phyloP scores from a whole-genome alignment of 2,329 filamentous ascomycete genomes.

The Cercospora sp. region DNA sequence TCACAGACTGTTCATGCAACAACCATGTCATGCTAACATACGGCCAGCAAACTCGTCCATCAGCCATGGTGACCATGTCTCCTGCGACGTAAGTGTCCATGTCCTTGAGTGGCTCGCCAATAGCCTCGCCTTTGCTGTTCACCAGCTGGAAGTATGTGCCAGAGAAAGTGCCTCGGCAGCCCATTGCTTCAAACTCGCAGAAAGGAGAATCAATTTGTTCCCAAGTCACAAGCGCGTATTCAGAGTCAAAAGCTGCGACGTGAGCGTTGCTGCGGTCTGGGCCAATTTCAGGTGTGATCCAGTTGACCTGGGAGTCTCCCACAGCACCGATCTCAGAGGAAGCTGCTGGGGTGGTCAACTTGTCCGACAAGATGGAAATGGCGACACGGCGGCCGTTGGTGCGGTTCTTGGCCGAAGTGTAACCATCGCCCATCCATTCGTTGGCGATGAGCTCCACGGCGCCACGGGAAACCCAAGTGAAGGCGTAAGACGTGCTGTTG shows the following conservation, averaged over 20 bases:
- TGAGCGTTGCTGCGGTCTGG: constrained; percentile 61
- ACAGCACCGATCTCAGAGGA: constrained; percentile 54
- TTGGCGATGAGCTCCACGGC: constrained; percentile 57
- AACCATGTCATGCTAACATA: constrained; percentile 60
- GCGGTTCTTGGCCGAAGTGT: constrained; percentile 55
- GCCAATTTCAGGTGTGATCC: constrained; percentile 52
- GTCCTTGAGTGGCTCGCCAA: constrained; percentile 54
- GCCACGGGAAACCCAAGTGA: constrained; percentile 63
- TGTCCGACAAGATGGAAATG: constrained; percentile 58
- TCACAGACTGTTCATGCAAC: constrained; percentile 38
- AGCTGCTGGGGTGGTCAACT: constrained; percentile 58
- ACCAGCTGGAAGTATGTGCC: constrained; percentile 63
- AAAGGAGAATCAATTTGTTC: constrained; percentile 59
- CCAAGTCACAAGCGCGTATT: constrained; percentile 59
- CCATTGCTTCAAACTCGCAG: constrained; percentile 60
- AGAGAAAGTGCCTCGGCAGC: constrained; percentile 59
- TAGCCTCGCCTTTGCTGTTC: constrained; percentile 51
- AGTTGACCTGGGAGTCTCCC: constrained; percentile 61
- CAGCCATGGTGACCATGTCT: constrained; percentile 62
- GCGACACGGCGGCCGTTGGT: constrained; percentile 62
- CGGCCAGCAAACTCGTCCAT: constrained; percentile 62
- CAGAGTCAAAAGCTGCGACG: constrained; percentile 55
- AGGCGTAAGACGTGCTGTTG: constrained; percentile 56
- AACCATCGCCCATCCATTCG: constrained; percentile 59
- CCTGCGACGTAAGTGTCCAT: constrained; percentile 60